Evolutionary conservation across 495 filamentous ascomycete species (phyloP).

Genomic region (Penicillium mononematosum): DNA sequence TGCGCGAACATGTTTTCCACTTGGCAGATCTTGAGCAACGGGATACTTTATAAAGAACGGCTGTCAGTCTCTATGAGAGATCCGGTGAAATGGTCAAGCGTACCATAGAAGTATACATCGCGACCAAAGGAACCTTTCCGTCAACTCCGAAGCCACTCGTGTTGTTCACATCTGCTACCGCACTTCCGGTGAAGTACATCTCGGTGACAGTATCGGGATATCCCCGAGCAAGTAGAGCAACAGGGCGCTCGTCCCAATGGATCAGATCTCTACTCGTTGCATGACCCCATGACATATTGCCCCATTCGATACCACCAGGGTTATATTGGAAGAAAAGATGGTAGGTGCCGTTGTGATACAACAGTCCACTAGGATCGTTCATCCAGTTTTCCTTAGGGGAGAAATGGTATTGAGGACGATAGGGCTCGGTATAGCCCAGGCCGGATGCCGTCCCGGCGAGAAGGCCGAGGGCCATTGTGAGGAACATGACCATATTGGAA

Average conservation of each 20-base stretch:
- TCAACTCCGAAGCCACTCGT: constrained; percentile 56
- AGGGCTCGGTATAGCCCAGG: constrained; percentile 40
- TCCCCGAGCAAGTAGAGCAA: constrained; percentile 39
- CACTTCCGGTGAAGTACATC: constrained; percentile 54
- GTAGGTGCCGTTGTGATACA: constrained; percentile 37
- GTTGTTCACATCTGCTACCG: constrained; percentile 54
- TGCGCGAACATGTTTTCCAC: constrained; percentile 28
- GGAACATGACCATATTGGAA: background rate
- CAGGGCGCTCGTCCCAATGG: constrained; percentile 40
- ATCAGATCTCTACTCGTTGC: constrained; percentile 39
- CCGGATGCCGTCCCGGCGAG: background rate
- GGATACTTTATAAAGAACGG: background rate
- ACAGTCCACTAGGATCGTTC: constrained; percentile 61
- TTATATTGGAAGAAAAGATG: constrained; percentile 47
- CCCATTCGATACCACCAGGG: constrained; percentile 33
- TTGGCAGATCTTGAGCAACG: constrained; percentile 23
- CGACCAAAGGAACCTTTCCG: constrained; percentile 52
- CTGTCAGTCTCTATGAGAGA: background rate
- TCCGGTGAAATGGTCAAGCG: background rate
- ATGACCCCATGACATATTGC: constrained; percentile 45
- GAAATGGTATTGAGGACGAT: constrained; percentile 53
- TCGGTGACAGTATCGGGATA: constrained; percentile 46
- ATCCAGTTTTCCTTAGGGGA: constrained; percentile 53
- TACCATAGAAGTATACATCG: constrained; percentile 54
- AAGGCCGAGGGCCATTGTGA: background rate